Evolutionary conservation across 768 basidiomycete species (phyloP).

Genomic region (Leccinum aurantiacum): DNA sequence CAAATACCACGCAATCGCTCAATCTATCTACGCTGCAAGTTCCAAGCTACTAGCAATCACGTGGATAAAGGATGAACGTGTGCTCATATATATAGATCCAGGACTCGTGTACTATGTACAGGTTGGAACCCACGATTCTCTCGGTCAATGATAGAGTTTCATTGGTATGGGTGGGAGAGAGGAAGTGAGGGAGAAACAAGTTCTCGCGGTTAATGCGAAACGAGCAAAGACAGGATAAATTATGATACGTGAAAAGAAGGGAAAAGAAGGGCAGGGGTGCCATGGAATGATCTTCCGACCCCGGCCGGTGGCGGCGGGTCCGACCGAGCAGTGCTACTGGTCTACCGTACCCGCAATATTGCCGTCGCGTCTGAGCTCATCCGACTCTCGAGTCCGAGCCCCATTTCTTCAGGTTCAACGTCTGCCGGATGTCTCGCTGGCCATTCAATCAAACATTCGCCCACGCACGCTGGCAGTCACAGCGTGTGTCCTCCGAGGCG

Average conservation of each 20-base stretch:
- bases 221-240: not conserved
- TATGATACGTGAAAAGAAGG: not conserved
- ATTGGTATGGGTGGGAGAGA: not conserved
- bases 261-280: not conserved
- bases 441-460: not conserved
- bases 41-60: not conserved
- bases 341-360: not conserved
- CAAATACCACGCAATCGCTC: constrained; percentile 12
- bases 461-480: not conserved
- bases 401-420: not conserved
- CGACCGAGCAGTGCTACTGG: not conserved
- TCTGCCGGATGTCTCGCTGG: not conserved
- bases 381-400: not conserved
- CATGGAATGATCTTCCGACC: not conserved
- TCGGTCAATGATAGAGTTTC: not conserved
- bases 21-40: not conserved
- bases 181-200: too few species aligned
- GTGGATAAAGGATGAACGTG: not conserved
- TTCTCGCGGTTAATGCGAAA: not conserved
- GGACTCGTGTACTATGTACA: not conserved
- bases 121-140: not conserved
- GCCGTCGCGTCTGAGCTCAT: not conserved
- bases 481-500: not conserved
- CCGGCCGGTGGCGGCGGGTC: not conserved
- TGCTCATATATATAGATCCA: not conserved